Evolutionary conservation across 176 grass and related monocot species (phyloP).

Genomic region (Raddia distichophylla): DNA sequence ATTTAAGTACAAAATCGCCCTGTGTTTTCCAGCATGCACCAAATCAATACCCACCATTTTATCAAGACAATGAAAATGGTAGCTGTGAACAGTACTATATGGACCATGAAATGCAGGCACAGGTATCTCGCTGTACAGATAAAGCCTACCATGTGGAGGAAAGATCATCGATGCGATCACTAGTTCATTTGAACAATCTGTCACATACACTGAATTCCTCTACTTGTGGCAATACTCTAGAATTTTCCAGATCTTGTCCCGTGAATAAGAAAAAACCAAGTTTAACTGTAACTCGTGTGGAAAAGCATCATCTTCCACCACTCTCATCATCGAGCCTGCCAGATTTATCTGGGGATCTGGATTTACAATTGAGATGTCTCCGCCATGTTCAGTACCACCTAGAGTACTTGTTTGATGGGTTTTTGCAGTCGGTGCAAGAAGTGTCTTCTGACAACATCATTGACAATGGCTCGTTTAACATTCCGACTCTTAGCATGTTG

Average conservation of each 20-base stretch:
- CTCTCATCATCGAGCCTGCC: conserved; percentile 36
- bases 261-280: conserved; percentile 31
- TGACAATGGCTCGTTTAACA: conserved; percentile 17
- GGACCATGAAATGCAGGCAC: conserved; percentile 18
- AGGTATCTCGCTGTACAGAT: not conserved
- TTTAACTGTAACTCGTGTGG: conserved; percentile 5
- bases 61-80: conserved; percentile 28
- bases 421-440: conserved; percentile 51
- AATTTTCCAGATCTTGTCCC: conserved; percentile 14
- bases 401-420: conserved; percentile 55
- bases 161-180: conserved; percentile 16
- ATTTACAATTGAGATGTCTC: conserved; percentile 62
- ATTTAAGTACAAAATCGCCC: conserved; percentile 33
- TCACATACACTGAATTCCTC: conserved; percentile 21
- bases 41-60: conserved; percentile 21
- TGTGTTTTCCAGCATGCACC: conserved; percentile 5
- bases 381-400: conserved; percentile 64
- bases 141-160: conserved; percentile 12
- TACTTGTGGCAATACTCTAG: not conserved
- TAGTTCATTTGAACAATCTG: conserved; percentile 18
- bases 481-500: conserved; percentile 26
- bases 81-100: conserved; percentile 10
- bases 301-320: conserved; percentile 17
- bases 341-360: conserved; percentile 69
- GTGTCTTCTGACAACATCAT: conserved; percentile 29